Conservation (phyloP, 257 asterid genomes). For the Pogostemon cablin region DNA sequence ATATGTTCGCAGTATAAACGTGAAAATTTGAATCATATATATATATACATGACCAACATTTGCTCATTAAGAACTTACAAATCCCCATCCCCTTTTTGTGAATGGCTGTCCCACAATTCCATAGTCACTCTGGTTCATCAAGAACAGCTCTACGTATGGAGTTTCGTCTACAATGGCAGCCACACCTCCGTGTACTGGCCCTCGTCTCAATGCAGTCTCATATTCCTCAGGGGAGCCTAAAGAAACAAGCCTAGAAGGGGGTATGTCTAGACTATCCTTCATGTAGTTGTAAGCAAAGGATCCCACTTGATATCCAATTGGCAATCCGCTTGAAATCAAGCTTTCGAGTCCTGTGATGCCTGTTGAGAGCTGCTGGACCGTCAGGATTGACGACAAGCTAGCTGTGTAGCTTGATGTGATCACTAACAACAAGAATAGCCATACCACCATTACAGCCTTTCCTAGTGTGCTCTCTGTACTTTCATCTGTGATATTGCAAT, state of each 20-base stretch:
- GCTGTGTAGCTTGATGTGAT: slow-evolving; percentile 74
- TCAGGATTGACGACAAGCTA: slow-evolving; percentile 69
- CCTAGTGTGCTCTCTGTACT: slow-evolving; percentile 59
- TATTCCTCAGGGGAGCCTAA: slow-evolving; percentile 60
- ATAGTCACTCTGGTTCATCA: slow-evolving; percentile 54
- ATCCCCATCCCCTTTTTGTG: slow-evolving; percentile 74
- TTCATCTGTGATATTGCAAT: slow-evolving; percentile 46
- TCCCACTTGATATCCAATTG: slow-evolving; percentile 74
- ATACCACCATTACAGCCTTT: slow-evolving; percentile 57
- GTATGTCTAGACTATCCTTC: slow-evolving; percentile 53
- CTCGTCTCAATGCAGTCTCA: slow-evolving; percentile 50
- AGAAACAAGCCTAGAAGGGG: slow-evolving; percentile 54
- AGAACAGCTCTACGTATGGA: slow-evolving; percentile 59
- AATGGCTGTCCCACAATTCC: slow-evolving; percentile 63
- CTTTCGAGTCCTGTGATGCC: slow-evolving; percentile 58
- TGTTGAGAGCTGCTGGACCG: slow-evolving; percentile 67
- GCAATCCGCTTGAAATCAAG: slow-evolving; percentile 48
- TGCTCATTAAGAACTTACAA: slow-evolving; percentile 45
- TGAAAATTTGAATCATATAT: too few species aligned
- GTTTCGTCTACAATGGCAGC: slow-evolving; percentile 73
- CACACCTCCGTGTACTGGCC: slow-evolving; percentile 64
- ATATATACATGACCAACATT: too few species aligned
- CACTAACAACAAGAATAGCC: slow-evolving; percentile 70
- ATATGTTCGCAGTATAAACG: too few species aligned
- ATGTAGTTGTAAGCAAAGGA: slow-evolving; percentile 64